Conservation (phyloP, 2,329 filamentous ascomycete species). For the Trichoderma sp. region DNA sequence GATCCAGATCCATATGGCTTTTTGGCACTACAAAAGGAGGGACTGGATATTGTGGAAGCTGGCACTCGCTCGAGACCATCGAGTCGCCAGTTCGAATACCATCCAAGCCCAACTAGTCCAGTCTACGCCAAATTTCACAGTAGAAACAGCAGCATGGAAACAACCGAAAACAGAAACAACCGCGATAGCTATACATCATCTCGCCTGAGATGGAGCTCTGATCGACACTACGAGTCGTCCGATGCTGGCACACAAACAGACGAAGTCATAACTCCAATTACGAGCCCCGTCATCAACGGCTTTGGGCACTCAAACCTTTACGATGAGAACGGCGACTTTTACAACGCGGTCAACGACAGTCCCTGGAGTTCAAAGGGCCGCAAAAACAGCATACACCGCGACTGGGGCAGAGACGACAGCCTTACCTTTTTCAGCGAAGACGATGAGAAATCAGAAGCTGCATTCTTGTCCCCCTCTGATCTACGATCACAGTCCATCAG, state of each 20-base stretch:
- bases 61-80: constrained; percentile 34
- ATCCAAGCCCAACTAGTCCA: constrained; percentile 36
- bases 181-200: constrained; percentile 25
- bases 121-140: constrained; percentile 36
- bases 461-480: not conserved
- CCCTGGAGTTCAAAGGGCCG: constrained; percentile 10
- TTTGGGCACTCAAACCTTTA: not conserved
- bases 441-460: constrained; percentile 6
- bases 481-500: not conserved
- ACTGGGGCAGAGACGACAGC: constrained; percentile 9
- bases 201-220: constrained; percentile 16
- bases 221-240: constrained; percentile 24
- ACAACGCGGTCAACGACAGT: constrained; percentile 7
- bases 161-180: constrained; percentile 22
- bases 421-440: constrained; percentile 8
- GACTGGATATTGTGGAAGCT: constrained; percentile 37
- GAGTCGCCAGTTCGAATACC: constrained; percentile 37
- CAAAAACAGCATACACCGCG: not conserved
- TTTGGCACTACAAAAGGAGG: constrained; percentile 35
- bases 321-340: not conserved
- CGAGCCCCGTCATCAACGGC: constrained; percentile 1
- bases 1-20: constrained; percentile 41
- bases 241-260: constrained; percentile 31
- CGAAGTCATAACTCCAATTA: constrained; percentile 13
- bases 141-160: constrained; percentile 28